phyloP scores from a whole-genome alignment of 225 moss, liverwort and hornwort species.

The Antitrichia curtipendula region DNA sequence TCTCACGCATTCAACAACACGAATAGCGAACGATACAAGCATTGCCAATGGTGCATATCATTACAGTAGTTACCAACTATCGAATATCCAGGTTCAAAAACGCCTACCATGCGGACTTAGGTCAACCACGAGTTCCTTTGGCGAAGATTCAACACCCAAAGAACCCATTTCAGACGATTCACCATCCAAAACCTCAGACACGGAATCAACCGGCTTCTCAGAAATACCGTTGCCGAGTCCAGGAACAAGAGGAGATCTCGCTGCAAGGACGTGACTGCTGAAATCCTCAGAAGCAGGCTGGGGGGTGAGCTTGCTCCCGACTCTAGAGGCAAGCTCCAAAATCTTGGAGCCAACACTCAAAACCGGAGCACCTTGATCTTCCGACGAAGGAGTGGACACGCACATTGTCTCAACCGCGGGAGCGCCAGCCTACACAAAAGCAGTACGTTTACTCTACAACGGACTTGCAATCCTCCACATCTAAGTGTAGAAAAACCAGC shows the following conservation, averaged over 20 bases:
- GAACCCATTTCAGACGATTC: background rate
- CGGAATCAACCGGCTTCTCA: conserved; percentile 1
- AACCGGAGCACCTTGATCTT: background rate
- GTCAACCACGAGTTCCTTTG: background rate
- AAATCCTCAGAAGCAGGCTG: background rate
- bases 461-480: background rate
- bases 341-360: background rate
- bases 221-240: background rate
- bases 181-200: background rate
- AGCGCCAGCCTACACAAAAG: background rate
- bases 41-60: too few relatives aligned
- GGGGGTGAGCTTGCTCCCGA: background rate
- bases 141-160: background rate
- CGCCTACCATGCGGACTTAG: background rate
- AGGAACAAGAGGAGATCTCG: background rate
- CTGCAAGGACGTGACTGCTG: background rate
- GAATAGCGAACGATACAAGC: background rate
- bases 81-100: background rate
- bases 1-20: too few relatives aligned
- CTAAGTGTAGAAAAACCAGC: background rate
- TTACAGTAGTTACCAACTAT: background rate
- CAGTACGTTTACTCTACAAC: background rate
- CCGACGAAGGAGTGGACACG: background rate
- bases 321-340: background rate
- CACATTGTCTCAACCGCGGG: background rate